phyloP scores from a whole-genome alignment of 306 rosid genomes.

The Begonia masoniana region DNA sequence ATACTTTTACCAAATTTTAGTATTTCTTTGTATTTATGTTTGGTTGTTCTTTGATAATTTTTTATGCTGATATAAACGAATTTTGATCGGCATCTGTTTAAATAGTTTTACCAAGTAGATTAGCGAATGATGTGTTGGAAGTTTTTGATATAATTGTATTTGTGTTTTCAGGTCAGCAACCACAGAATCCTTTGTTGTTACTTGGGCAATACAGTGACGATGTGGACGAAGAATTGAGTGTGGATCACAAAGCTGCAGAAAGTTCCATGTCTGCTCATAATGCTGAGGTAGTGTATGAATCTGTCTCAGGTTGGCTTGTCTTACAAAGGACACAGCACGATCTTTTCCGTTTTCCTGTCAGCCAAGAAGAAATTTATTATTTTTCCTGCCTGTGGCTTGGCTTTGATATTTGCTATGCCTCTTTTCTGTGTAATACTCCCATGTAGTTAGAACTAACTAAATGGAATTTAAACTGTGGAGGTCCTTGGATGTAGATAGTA shows the following conservation, averaged over 20 bases:
- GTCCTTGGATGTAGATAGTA: too few species aligned
- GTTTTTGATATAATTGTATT: conserved; percentile 38
- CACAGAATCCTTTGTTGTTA: conserved; percentile 73
- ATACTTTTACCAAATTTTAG: conserved; percentile 20
- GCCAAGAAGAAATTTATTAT: too few species aligned
- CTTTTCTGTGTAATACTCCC: too few species aligned
- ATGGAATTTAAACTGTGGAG: too few species aligned
- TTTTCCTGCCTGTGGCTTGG: too few species aligned
- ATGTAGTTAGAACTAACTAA: too few species aligned
- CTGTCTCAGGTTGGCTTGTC: neutral
- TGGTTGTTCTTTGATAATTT: too few species aligned
- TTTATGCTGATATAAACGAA: neutral
- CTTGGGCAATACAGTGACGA: conserved; percentile 95
- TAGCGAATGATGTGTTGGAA: conserved; percentile 8
- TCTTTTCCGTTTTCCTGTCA: neutral
- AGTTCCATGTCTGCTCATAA: conserved; percentile 16
- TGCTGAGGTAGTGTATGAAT: conserved; percentile 45
- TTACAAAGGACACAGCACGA: neutral
- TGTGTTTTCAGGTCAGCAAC: conserved; percentile 51
- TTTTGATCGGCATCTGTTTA: conserved; percentile 3
- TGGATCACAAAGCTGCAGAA: conserved; percentile 17
- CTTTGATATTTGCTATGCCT: too few species aligned
- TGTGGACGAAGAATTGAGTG: conserved; percentile 51
- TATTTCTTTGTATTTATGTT: conserved; percentile 11
- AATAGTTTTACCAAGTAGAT: conserved; percentile 8